Conservation (phyloP, 1,284 basidiomycete species). For the Cryptococcus sp. region DNA sequence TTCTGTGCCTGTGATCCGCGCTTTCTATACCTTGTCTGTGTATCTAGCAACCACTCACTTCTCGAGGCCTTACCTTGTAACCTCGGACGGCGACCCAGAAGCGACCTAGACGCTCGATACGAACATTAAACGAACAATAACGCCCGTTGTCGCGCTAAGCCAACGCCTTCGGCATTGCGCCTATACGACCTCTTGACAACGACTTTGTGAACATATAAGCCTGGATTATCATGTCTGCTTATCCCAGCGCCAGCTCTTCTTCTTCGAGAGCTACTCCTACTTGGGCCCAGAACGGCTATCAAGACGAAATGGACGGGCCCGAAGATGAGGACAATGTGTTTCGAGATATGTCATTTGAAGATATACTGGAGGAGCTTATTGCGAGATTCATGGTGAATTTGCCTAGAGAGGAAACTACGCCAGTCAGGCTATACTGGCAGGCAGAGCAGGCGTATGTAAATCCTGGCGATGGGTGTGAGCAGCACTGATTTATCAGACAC, state of each 20-base stretch:
- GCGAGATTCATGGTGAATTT: slow-evolving; percentile 98
- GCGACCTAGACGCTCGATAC: too few species aligned
- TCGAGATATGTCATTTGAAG: slow-evolving; percentile 42
- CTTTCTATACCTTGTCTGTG: too few species aligned
- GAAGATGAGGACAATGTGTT: slow-evolving; percentile 40
- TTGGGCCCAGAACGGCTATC: background rate
- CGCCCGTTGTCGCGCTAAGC: too few species aligned
- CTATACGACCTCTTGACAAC: background rate
- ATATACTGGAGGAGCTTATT: slow-evolving; percentile 82
- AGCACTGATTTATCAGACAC: slow-evolving; percentile 62
- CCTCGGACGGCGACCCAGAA: too few species aligned
- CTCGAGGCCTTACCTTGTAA: too few species aligned
- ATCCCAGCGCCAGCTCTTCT: background rate
- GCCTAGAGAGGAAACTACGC: slow-evolving; percentile 83
- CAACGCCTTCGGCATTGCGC: background rate
- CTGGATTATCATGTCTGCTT: background rate
- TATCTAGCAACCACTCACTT: too few species aligned
- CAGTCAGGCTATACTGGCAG: slow-evolving; percentile 96
- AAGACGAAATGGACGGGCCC: slow-evolving; percentile 2
- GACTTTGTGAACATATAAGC: background rate
- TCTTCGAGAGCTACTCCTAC: background rate
- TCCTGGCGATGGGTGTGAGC: background rate
- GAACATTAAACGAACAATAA: too few species aligned
- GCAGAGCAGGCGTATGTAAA: slow-evolving; percentile 90
- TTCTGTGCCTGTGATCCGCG: too few species aligned